phyloP scores from a whole-genome alignment of 2,329 filamentous ascomycete species.

The Colletotrichum falcatum region DNA sequence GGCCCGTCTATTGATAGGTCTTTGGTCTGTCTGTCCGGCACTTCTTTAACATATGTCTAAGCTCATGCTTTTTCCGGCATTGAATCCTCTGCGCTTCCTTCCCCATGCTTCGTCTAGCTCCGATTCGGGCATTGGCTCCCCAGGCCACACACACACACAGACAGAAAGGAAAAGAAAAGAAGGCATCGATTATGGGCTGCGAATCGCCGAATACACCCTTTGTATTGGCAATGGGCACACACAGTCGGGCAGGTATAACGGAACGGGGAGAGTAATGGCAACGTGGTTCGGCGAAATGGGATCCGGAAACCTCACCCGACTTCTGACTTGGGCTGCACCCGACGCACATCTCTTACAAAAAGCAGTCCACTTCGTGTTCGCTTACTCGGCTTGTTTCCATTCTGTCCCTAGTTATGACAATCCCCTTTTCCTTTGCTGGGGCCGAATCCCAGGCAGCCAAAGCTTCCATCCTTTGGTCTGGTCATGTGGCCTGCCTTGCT shows the following conservation, averaged over 20 bases:
- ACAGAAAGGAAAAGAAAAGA: background rate
- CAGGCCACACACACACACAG: background rate
- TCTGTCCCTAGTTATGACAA: no score
- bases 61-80: background rate
- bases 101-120: constrained; percentile 1
- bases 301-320: no score
- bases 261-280: no score
- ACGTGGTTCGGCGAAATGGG: no score
- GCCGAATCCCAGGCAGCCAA: no score
- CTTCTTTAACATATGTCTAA: background rate
- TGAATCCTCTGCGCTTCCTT: background rate
- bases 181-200: no score
- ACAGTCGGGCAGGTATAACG: no score
- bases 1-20: background rate
- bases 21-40: background rate
- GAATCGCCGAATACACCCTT: no score
- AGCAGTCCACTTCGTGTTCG: no score
- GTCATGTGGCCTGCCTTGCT: background rate
- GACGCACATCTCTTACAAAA: no score
- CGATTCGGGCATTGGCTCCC: background rate
- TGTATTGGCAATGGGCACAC: no score
- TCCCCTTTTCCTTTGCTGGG: background rate
- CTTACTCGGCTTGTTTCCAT: constrained; percentile 1
- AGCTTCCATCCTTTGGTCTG: constrained; percentile 2
- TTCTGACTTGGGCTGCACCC: no score